Base-by-base conservation (phyloP, 352 stramenopile genomes). In the Globisporangium abappressorium region DNA sequence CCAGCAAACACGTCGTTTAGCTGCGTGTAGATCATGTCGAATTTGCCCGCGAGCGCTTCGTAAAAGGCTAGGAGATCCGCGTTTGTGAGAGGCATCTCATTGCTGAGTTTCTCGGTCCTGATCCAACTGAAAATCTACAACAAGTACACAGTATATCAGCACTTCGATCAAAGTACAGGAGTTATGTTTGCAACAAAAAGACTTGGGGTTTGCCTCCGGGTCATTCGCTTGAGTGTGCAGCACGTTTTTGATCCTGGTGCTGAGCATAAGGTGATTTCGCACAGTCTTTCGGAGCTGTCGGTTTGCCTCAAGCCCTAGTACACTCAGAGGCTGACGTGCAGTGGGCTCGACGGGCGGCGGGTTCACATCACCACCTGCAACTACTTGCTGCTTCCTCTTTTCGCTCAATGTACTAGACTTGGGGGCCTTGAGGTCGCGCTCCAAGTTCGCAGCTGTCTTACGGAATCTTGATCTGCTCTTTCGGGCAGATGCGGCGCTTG, bases 21-120 rank as follows among this genome's bases (percentile, higher is more conserved):
- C n/a, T 64, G 55, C 14, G 41, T 12, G 47, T 69, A 69, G 56
- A 63, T 49, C 57, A 30, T 41, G 51, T 65, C 46, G n/a, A 69
- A 12, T 28, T 68, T 63, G 11, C 36, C 63, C 18, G 34, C 28
- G 11, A 49, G 15, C 33, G 47, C 11, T 20, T 65, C 54, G 24
- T 54, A 38, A 20, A 68, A 68, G 3, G 33, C 49, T 5, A 36
- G 8, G 36, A 43, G 54, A 38, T 67, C 62, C 14, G 62, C 49
- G 5, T 34, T 28, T 0, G 51, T 67, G 62, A 67, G 20, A 1
- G 28, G 1, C 15, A 55, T 8, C 6, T 65, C 46, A 46, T 30
- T 30, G 28, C 33, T 30, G 11, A 65, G 47, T 28, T n/a, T 57
- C 60, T 65, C 60, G 5, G 60, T n/a, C n/a, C n/a, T 36, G 1